phyloP scores from a whole-genome alignment of 331 rosid genomes.

The Pyracantha coccinea region DNA sequence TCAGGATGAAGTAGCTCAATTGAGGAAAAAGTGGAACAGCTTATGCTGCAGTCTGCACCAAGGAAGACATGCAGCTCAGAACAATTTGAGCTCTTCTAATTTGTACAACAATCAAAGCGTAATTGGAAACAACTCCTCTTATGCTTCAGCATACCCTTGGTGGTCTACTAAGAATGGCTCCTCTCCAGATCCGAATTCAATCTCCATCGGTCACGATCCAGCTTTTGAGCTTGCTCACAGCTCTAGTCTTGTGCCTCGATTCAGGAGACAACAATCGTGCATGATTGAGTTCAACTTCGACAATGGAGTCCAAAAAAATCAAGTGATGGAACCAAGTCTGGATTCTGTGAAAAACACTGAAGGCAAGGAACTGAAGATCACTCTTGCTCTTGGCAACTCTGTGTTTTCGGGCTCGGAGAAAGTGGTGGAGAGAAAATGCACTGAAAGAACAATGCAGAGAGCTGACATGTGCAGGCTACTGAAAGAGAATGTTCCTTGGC shows the following conservation, averaged over 20 bases:
- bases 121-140: conserved; percentile 37
- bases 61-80: conserved; percentile 31
- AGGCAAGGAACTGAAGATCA: conserved; percentile 66
- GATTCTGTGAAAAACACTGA: conserved; percentile 40
- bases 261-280: conserved; percentile 65
- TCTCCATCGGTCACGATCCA: conserved; percentile 49
- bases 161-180: conserved; percentile 36
- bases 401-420: conserved; percentile 42
- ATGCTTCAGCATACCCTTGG: conserved; percentile 55
- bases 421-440: conserved; percentile 32
- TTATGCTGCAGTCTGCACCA: conserved; percentile 68
- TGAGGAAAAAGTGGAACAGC: conserved; percentile 80
- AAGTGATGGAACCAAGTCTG: conserved; percentile 36
- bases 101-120: conserved; percentile 19
- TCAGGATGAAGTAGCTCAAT: conserved; percentile 56
- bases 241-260: conserved; percentile 44
- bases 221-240: conserved; percentile 23
- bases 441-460: conserved; percentile 37
- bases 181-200: conserved; percentile 49
- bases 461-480: conserved; percentile 61
- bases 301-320: conserved; percentile 28
- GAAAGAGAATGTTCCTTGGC: conserved; percentile 96
- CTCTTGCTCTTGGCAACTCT: conserved; percentile 76
- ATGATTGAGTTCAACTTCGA: conserved; percentile 66
- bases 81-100: conserved; percentile 19